Evolutionary conservation across 306 rosid genomes (phyloP), one percentile per base, ranked within the genome.

Genomic region (Castanea crenata): DNA sequence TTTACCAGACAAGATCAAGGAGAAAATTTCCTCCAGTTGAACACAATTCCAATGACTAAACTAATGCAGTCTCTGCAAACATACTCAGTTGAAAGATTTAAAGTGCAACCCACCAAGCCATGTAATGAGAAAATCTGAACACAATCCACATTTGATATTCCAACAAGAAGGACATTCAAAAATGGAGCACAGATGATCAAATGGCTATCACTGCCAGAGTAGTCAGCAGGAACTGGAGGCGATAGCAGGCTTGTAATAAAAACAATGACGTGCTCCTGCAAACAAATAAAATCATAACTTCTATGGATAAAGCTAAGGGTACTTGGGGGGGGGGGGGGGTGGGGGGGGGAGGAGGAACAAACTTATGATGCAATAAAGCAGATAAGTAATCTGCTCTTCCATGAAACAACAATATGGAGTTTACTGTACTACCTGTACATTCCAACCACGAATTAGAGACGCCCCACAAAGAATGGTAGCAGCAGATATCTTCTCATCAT

Each of bases 381-480:
- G 67, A 46, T 10, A 25, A 62, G 63, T 31, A 55, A 49, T 75
- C 55, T 67, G 58, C 78, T 41, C 71, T 55, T 69, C 29, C 61
- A 38, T 25, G 55, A 77, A 21, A 27, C 13, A 27, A 54, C 18
- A 29, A 44, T 70, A 55, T 32, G 38, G 46, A 65, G 67, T 31
- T 78, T 16, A 25, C 51, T n/a, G 59, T 55, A 83, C 62, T 82
- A 95, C 99, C 93, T 95, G 99, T 77, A 92, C 78, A 88, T 93
- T 92, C 99, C 99, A 95, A 71, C 99, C 99, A 80, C 95, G 92
- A 80, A 81, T 74, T 61, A 95, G 84, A 87, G 99, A 92, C 69
- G 94, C 93, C 77, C 98, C 99, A 78, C 97, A 95, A 78, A 92
- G 88, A 84, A 95, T 83, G 87, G 92, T 84, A 73, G 97, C 98